A percentile compares a stretch with the other conserved stretches of the same genome.
Evolutionary conservation across 441 rosid genomes (phyloP).

Genomic region (Adansonia grandidieri): DNA sequence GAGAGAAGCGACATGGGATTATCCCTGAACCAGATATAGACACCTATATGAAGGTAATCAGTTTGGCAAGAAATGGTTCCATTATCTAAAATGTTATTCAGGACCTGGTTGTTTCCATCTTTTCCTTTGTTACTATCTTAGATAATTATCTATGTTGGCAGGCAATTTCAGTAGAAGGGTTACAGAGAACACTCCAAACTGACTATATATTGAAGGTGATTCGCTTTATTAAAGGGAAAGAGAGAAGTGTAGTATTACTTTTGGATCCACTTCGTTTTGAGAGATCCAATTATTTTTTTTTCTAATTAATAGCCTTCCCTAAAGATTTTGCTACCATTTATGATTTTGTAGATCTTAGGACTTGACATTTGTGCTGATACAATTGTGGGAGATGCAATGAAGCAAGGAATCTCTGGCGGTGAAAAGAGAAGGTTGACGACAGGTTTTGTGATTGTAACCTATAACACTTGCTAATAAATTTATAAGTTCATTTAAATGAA

Average conservation of each 20-base stretch:
- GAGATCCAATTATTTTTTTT: neutral
- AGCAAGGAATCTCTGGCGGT: conserved; percentile 65
- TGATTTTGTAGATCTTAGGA: conserved; percentile 23
- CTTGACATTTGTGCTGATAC: conserved; percentile 22
- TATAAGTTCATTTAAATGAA: neutral
- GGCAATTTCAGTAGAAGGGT: conserved; percentile 69
- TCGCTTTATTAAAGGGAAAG: neutral
- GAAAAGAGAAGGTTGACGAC: conserved; percentile 64
- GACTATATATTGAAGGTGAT: conserved; percentile 73
- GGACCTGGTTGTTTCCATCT: neutral
- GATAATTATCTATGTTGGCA: conserved; percentile 32
- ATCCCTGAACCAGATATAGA: conserved; percentile 63
- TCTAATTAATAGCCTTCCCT: neutral
- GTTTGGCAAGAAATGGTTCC: neutral
- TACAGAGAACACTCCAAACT: conserved; percentile 58
- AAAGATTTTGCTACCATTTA: neutral
- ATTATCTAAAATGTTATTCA: neutral
- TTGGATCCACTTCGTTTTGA: conserved; percentile 4
- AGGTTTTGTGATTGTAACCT: conserved; percentile 39
- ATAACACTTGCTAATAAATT: neutral
- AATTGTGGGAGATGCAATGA: conserved; percentile 55
- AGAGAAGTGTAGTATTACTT: neutral
- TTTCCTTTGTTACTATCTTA: neutral
- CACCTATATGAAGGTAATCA: conserved; percentile 42
- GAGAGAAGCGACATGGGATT: conserved; percentile 53